Evolutionary conservation across 352 stramenopile genomes (phyloP).

Genomic region (Plasmopara muralis): DNA sequence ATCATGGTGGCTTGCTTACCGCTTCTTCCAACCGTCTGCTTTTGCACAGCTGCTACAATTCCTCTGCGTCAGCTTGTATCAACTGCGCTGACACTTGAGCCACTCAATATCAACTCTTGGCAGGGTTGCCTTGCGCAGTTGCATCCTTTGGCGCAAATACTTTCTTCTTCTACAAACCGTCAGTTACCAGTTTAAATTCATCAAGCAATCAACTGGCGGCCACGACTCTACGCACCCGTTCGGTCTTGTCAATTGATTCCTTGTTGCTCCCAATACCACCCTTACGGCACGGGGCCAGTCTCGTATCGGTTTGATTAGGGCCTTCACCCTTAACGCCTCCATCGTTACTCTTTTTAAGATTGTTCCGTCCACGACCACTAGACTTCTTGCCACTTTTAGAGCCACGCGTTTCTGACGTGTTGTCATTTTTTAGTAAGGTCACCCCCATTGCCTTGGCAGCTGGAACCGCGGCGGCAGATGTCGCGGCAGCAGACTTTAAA

Average conservation of each 20-base stretch:
- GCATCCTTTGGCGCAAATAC: slow-evolving; percentile 55
- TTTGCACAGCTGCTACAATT: slow-evolving; percentile 12
- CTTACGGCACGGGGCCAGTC: slow-evolving; percentile 28
- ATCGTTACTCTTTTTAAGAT: slow-evolving; percentile 32
- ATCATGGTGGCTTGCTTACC: slow-evolving; percentile 5
- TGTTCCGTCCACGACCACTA: slow-evolving; percentile 25
- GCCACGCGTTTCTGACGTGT: slow-evolving; percentile 20
- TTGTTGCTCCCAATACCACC: slow-evolving; percentile 26
- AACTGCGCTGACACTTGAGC: slow-evolving; percentile 7
- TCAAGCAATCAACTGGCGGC: not conserved
- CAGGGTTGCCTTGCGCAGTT: slow-evolving; percentile 27
- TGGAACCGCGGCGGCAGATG: not conserved
- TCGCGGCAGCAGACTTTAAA: slow-evolving; percentile 18
- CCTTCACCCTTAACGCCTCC: slow-evolving; percentile 19
- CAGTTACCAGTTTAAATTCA: slow-evolving; percentile 3
- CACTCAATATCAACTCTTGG: slow-evolving; percentile 27
- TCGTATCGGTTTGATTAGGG: slow-evolving; percentile 19
- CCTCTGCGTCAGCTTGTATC: slow-evolving; percentile 12
- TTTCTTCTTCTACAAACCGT: slow-evolving; percentile 46
- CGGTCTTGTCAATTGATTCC: slow-evolving; percentile 22
- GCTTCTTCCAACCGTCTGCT: slow-evolving; percentile 14
- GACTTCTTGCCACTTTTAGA: slow-evolving; percentile 24
- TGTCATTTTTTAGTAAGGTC: not conserved
- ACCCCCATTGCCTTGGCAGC: slow-evolving; percentile 3
- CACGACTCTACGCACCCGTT: slow-evolving; percentile 20